Evolutionary conservation across 2,329 filamentous ascomycete genomes (phyloP), one percentile per base, ranked within the genome.

Genomic region (Aspergillus sojae): DNA sequence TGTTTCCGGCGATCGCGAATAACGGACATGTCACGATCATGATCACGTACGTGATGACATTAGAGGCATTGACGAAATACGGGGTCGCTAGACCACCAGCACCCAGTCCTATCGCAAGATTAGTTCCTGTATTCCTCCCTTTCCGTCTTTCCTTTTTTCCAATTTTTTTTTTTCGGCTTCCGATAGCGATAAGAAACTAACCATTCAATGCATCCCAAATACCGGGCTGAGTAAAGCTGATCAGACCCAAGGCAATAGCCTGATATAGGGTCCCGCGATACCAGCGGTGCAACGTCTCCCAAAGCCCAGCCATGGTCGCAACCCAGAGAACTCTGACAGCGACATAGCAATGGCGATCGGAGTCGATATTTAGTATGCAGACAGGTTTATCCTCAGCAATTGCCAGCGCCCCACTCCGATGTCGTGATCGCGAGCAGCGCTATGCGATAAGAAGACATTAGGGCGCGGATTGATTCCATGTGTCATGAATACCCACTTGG

Each of bases 1-100:
- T 72, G 67, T 80, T 80, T 56, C 75, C 74, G 2, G 78, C 68
- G 36, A 80, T 71, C 19, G 75, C 75, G 39, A 80, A 81, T 19
- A 81, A 60, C 1, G 78, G 77, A 61, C 79, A 81, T 2, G 76
- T 76, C 26, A 82, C 79, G 7, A 80, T 77, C 80, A 85, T 84
- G 66, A 84, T 80, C 61, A 77, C 80, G 41, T 79, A 82, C 0
- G 78, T 81, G n/a, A 82, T 65, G 1, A 78, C 75, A 65, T 81
- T 82, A 1, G 79, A 73, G 34, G 74, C 78, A 61, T 81, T 81
- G 62, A 80, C 78, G 3, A 81, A 72, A 36, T 54, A 54, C 32
- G 52, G 52, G 19, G 52, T 54, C 5, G 52, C 52, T 2, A 54
- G 52, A 54, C 52, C 52, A 36, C 52, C 52, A 1, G 52, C 52